Evolutionary conservation across 1,284 basidiomycete species (phyloP), one percentile per base, ranked within the genome.

Genomic region (Ceratobasidium sp.): DNA sequence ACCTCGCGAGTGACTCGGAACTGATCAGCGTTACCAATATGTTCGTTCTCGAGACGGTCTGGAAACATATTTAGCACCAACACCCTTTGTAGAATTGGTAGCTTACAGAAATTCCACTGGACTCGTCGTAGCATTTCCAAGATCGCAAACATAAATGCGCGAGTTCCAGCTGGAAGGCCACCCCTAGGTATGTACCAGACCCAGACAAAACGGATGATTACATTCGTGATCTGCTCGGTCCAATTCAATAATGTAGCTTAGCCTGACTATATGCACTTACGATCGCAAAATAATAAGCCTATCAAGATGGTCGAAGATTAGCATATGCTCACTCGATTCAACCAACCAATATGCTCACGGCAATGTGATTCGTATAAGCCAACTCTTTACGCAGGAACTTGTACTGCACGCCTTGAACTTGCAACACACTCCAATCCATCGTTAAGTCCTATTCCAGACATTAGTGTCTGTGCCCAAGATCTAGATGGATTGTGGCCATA

Each of bases 51-150:
- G 70, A 94, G 79, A 72, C 92, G 89, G 77, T 85, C 89, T 90
- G 74, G 13, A n/a, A 25, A 10, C 20, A 27, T 22, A 35, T 10
- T 13, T 25, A n/a, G 31, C 4, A 67, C 72, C 58, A 72, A 65
- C 43, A 43, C 15, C 25, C 27, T 31, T 7, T 20, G 13, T 15
- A 60, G 17, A 56, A 32, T 45, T 22, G 68, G 25, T 15, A n/a
- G 79, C 88, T 76, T 71, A 94, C 93, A 90, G 76, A 96, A 93
- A 78, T 97, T 97, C 95, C 95, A 98, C 74, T 92, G 91, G 79
- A 87, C 89, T 58, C 95, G 84, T 35, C 95, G 81, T 1, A 94
- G 75, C 80, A 94, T 87, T 77, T 98, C 95, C 35, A 93, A 76
- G 64, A 90, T 74, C 0, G 84, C 93, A 7, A 82, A 86, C 62